phyloP scores from a whole-genome alignment of 2,329 filamentous ascomycete genomes.

The Exophiala alcalophila region DNA sequence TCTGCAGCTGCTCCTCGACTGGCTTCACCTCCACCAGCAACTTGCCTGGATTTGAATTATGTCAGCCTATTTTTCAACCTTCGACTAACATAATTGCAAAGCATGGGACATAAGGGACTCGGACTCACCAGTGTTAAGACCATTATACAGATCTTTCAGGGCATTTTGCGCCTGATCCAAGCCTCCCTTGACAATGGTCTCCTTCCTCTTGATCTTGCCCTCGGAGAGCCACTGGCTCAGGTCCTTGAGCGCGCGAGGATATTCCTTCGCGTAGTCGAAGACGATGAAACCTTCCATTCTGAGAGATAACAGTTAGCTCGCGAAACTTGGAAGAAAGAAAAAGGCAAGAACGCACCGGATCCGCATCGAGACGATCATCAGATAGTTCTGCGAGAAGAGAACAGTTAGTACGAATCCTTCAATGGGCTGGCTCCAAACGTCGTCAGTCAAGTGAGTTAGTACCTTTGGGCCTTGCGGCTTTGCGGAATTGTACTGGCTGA shows the following conservation, averaged over 20 bases:
- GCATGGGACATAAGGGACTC: too few relatives aligned
- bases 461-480: slow-evolving; percentile 56
- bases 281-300: slow-evolving; percentile 71
- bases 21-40: slow-evolving; percentile 50
- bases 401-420: not conserved
- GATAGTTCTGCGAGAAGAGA: slow-evolving; percentile 51
- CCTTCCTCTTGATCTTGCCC: slow-evolving; percentile 69
- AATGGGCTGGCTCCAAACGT: not conserved
- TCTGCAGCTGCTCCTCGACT: slow-evolving; percentile 31
- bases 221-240: slow-evolving; percentile 66
- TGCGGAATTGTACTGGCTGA: slow-evolving; percentile 65
- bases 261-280: slow-evolving; percentile 63
- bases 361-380: slow-evolving; percentile 53
- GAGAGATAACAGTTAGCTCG: slow-evolving; percentile 34
- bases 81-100: not conserved
- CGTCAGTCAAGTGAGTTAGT: slow-evolving; percentile 35
- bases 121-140: slow-evolving; percentile 64
- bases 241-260: slow-evolving; percentile 56
- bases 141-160: slow-evolving; percentile 63
- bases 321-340: not conserved
- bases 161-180: slow-evolving; percentile 61
- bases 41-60: slow-evolving; percentile 18
- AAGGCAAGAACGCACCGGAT: slow-evolving; percentile 41
- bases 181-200: slow-evolving; percentile 69
- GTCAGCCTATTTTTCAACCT: slow-evolving; percentile 1